Percentiles rank a stretch among this genome's conserved stretches.
These are phyloP conservation scores for Astraeus odoratus DNA, from an alignment of 768 basidiomycete species.

Conservation along the genomic window DNA sequence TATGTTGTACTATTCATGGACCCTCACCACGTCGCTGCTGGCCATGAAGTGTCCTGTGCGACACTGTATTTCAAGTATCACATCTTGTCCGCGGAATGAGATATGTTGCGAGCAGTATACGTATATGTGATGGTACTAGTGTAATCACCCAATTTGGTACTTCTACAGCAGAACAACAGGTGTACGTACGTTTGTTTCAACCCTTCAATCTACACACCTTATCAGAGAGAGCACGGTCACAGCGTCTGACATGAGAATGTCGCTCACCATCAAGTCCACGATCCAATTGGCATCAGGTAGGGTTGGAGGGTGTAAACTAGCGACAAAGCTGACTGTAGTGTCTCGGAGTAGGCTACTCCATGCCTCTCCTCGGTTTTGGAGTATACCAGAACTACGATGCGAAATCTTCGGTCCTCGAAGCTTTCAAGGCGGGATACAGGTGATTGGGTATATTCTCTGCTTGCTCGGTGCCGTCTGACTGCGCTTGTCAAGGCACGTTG, in stretches of 20 bases:
- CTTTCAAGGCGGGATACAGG: constrained; percentile 64
- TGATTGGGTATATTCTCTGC: constrained; percentile 12
- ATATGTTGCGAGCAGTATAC: no score
- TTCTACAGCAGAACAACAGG: no score
- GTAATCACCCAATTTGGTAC: not conserved
- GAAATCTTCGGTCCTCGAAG: constrained; percentile 48
- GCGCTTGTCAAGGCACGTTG: constrained; percentile 48
- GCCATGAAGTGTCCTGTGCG: no score
- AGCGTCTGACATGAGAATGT: constrained; percentile 7
- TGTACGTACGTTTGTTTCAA: constrained; percentile 9
- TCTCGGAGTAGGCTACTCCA: constrained; percentile 36
- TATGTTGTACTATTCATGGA: no score
- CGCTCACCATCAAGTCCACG: constrained; percentile 25
- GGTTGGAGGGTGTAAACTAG: constrained; percentile 6
- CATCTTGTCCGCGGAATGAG: no score
- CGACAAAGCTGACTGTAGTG: constrained; percentile 3
- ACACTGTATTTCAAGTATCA: no score
- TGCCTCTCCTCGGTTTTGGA: constrained; percentile 65
- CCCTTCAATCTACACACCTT: constrained; percentile 5
- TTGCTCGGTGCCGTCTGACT: not conserved
- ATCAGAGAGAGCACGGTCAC: not conserved
- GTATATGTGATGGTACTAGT: no score
- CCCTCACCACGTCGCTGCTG: no score
- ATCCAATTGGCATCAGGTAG: constrained; percentile 32
- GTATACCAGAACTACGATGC: constrained; percentile 63